Evolutionary conservation across 1,284 basidiomycete genomes (phyloP), one percentile per base, ranked within the genome.

Genomic region (Leccinum cinnamomeum): DNA sequence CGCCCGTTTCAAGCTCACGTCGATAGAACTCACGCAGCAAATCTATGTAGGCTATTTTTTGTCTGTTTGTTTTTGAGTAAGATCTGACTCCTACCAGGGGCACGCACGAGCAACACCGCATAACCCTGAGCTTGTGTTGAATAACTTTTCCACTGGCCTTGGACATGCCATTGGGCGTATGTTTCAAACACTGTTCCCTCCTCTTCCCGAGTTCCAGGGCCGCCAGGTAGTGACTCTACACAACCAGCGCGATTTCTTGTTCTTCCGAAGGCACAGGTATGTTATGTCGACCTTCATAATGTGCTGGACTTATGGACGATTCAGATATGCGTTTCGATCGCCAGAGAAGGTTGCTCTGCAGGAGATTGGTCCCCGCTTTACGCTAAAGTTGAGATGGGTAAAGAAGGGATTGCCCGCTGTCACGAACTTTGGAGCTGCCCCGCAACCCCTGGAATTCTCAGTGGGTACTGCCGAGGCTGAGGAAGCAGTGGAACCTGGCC

Each of bases 301-400:
- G 20, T 12, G 8, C 23, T 33, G 20, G 57, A 6, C 57, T 65
- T 12, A 74, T 44, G 23, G 18, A 57, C 41, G 6, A 57, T 39
- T 35, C 8, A 94, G 95, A 69, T 98, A 98, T 75, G 93, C 94
- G 50, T 98, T 98, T 76, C 87, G 94, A 55, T 93, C 92, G 0
- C 82, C 90, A 5, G 94, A 95, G 67, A 96, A 94, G 72, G 95
- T 98, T 10, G 89, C 91, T 16, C 79, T 99, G 57, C 97, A 99
- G 76, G 97, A 99, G 77, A 99, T 99, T 65, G 97, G 97, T 0
- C 97, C 97, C 5, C 86, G 97, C 30, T 98, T 99, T 74, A 99
- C 97, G 0, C 81, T 99, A 18, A 99, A 99, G 79, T 79, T 99
- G 62, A 82, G 91, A 37, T 97, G 90, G 81, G 77, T 99, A 65